phyloP scores from a whole-genome alignment of 805 yeast genomes.

The Peterozyma toletana region DNA sequence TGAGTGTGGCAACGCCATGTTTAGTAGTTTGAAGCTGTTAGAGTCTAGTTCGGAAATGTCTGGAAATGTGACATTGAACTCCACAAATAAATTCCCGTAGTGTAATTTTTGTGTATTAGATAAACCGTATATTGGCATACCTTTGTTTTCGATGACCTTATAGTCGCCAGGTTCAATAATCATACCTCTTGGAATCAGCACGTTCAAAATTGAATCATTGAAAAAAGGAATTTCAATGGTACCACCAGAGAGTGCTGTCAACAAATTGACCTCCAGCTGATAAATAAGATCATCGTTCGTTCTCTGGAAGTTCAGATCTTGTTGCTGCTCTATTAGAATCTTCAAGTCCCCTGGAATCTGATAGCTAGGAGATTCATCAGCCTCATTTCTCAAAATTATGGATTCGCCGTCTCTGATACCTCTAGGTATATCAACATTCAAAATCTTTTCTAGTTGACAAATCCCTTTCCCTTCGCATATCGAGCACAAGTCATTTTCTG shows the following conservation, averaged over 20 bases:
- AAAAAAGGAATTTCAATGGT: conserved; percentile 29
- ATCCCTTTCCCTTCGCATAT: conserved; percentile 39
- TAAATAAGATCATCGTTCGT: conserved; percentile 35
- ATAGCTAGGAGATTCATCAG: conserved; percentile 54
- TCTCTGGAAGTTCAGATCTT: conserved; percentile 28
- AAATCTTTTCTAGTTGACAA: conserved; percentile 37
- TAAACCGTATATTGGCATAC: conserved; percentile 49
- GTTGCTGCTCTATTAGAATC: conserved; percentile 35
- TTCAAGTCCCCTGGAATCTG: conserved; percentile 60
- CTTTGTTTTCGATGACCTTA: conserved; percentile 41
- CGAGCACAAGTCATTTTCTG: conserved; percentile 26
- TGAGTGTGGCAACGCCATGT: neutral
- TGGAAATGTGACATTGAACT: conserved; percentile 57
- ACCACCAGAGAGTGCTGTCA: conserved; percentile 57
- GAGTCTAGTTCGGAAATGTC: neutral
- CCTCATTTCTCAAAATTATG: conserved; percentile 49
- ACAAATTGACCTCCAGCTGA: conserved; percentile 38
- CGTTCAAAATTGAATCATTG: conserved; percentile 27
- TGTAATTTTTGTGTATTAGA: neutral
- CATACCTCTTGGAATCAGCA: conserved; percentile 41
- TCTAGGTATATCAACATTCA: conserved; percentile 45
- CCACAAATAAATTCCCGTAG: conserved; percentile 50
- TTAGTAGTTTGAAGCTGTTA: neutral
- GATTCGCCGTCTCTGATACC: conserved; percentile 49
- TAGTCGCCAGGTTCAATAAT: conserved; percentile 40